Evolutionary conservation across 768 basidiomycete genomes (phyloP).

Genomic region (Tulasnella sp.): DNA sequence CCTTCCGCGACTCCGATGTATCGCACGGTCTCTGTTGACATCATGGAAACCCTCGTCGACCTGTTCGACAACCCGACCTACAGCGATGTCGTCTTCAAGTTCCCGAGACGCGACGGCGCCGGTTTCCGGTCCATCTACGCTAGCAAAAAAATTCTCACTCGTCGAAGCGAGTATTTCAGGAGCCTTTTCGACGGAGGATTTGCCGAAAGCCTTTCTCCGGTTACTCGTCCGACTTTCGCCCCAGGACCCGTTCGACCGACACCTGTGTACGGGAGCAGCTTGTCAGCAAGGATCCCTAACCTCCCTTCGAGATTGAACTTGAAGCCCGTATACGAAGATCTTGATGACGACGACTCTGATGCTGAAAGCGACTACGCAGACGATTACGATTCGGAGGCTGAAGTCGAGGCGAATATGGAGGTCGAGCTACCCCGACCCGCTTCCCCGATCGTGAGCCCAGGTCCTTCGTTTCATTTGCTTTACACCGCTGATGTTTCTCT

Average conservation of each 20-base stretch:
- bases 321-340: background rate
- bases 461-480: background rate
- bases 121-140: slow-evolving; percentile 10
- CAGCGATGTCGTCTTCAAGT: slow-evolving; percentile 14
- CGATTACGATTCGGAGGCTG: background rate
- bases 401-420: slow-evolving; percentile 1
- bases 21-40: background rate
- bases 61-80: slow-evolving; percentile 10
- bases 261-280: background rate
- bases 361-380: slow-evolving; percentile 9
- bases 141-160: slow-evolving; percentile 7
- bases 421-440: slow-evolving; percentile 2
- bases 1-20: background rate
- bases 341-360: slow-evolving; percentile 10
- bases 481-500: background rate
- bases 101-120: slow-evolving; percentile 3
- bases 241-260: background rate
- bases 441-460: background rate
- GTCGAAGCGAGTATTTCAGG: slow-evolving; percentile 12
- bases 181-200: slow-evolving; percentile 11
- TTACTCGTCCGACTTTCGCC: background rate
- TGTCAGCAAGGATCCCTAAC: background rate
- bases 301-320: background rate
- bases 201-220: background rate
- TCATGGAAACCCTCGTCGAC: slow-evolving; percentile 9